phyloP scores from a whole-genome alignment of 1,284 basidiomycete species.

The Pterula multifida region DNA sequence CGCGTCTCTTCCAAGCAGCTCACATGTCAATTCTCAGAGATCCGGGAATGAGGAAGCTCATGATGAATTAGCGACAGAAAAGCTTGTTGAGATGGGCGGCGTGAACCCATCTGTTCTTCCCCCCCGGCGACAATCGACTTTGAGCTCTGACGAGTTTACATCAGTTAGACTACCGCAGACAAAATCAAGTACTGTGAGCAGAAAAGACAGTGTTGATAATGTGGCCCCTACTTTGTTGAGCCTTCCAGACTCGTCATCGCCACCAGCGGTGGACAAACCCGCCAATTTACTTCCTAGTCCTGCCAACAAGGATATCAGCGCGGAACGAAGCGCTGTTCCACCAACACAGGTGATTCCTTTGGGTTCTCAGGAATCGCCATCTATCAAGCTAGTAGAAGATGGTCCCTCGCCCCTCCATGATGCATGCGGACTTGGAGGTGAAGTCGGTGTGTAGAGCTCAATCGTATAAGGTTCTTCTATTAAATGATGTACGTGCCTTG shows the following conservation, averaged over 20 bases:
- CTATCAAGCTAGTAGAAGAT: background rate
- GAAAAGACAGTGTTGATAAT: background rate
- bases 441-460: background rate
- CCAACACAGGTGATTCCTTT: too few relatives aligned
- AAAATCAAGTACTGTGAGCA: slow-evolving; percentile 12
- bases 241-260: too few relatives aligned
- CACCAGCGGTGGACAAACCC: too few relatives aligned
- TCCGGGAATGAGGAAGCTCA: slow-evolving; percentile 39
- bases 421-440: background rate
- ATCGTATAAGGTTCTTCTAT: background rate
- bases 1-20: too few relatives aligned
- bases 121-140: slow-evolving; percentile 16
- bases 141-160: slow-evolving; percentile 1
- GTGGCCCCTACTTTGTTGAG: background rate
- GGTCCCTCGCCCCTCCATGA: background rate
- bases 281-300: too few relatives aligned
- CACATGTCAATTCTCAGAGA: too few relatives aligned
- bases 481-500: background rate
- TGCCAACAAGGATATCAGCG: too few relatives aligned
- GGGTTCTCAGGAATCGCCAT: background rate
- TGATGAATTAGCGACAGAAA: slow-evolving; percentile 46
- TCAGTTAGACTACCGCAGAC: slow-evolving; percentile 6
- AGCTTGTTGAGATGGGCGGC: slow-evolving; percentile 52
- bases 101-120: slow-evolving; percentile 45
- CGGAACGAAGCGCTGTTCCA: too few relatives aligned